Base-by-base conservation (phyloP, 176 grass and related monocot genomes). In the Aegilops tauschii region DNA sequence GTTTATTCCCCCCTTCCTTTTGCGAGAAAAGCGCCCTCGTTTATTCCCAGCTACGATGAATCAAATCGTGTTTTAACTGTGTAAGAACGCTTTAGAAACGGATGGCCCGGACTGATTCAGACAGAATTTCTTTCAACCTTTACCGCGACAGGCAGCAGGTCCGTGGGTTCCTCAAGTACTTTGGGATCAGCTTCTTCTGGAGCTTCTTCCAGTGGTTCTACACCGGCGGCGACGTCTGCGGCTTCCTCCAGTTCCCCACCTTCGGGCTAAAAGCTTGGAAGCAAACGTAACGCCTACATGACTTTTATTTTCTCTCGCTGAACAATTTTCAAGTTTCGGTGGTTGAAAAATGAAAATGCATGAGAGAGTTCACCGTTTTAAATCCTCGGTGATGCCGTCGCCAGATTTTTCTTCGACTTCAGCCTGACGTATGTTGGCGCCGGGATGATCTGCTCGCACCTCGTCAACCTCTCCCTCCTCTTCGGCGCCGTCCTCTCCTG, bases 161-260 rank as follows among this genome's bases (percentile, higher is more conserved):
- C 37, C 85, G 65, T 35, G 97, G 87, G 27, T 99, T 99, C 78
- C 80, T 94, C 25, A 96, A 93, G 76, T 99, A 90, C 44, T 99
- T 99, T 36, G 83, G 87, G 49, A 27, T 96, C 27, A 99, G 97
- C 86, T 93, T 99, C 88, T 0, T 90, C 17, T 96, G 97, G 97
- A 99, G 97, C 77, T 91, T 99, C 85, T 99, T 99, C 86, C 90
- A 99, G 56, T 99, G 97, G 97, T 99, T 99, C 86, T 99, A 88
- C 90, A 92, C 90, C 0, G 94, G 92, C 20, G 92, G 94, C 56
- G 94, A 92, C 66, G 18, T 9, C 28, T 99, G 97, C 65, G 97
- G 97, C 65, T 99, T 99, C 77, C n/a, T 86, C 25, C 90, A 94
- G 68, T 99, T 99, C 88, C 97, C 97, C 20, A 99, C 97, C 10